These are phyloP conservation scores for Yamadazyma paraphyllophila DNA, from an alignment of 805 yeast genomes.

Conservation along the genomic window DNA sequence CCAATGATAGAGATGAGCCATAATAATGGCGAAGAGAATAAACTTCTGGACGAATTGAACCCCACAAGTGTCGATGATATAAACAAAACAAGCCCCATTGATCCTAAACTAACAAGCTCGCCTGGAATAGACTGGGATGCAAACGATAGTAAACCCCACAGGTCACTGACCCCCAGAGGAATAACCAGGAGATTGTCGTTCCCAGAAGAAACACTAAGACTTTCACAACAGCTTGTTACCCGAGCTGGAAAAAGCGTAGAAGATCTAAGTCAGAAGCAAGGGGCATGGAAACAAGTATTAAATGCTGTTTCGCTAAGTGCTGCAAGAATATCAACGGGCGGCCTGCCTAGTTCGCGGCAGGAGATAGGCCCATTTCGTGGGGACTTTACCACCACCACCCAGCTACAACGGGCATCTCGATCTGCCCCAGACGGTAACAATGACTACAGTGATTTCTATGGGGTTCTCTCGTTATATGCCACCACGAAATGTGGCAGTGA, in stretches of 20 bases:
- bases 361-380: slow-evolving; percentile 23
- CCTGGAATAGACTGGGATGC: no score
- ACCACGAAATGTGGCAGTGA: not conserved
- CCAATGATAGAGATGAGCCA: slow-evolving; percentile 3
- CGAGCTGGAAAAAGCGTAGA: no score
- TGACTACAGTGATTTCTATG: slow-evolving; percentile 1
- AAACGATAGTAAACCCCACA: no score
- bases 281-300: slow-evolving; percentile 30
- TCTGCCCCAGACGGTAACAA: not conserved
- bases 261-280: not conserved
- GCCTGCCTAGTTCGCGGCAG: slow-evolving; percentile 20
- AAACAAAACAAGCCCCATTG: no score
- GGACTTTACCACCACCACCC: slow-evolving; percentile 19
- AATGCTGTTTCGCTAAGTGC: slow-evolving; percentile 37
- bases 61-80: no score
- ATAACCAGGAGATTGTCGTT: no score
- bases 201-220: not conserved
- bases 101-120: no score
- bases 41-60: no score
- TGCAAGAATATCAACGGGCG: slow-evolving; percentile 35
- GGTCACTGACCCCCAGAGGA: no score
- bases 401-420: not conserved
- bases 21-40: not conserved
- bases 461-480: slow-evolving; percentile 1
- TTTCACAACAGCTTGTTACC: not conserved